Base-by-base conservation (phyloP, 1,139 yeast genomes). In the Geotrichum citri-aurantii region DNA sequence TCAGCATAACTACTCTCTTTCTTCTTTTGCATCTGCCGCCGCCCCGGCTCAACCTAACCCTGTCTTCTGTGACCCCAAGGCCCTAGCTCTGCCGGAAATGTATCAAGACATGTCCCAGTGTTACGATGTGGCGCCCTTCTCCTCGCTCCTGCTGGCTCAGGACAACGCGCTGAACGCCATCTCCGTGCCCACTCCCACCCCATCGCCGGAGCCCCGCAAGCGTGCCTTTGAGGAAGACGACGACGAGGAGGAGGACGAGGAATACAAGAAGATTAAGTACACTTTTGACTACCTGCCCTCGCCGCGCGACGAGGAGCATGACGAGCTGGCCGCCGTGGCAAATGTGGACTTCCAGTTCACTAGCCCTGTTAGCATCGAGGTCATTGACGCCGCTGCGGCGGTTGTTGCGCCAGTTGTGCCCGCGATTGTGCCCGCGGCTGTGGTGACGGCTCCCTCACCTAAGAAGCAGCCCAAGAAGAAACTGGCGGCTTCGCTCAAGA, bases 31-130 rank as follows among this genome's bases (percentile, higher is more conserved):
- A 26, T 56, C 54, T 31, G 48, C 56, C 3, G 23, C 48, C 14
- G 23, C 52, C 56, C 57, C 48, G 19, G 26, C 60, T 14, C 55
- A 56, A 5, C 27, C 40, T 6, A 33, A 19, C 14, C 33, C 58
- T 5, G 24, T 31, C 17, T 65, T 65, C 59, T 65, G 68, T 56
- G 68, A 65, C 53, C 68, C 68, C 33, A 65, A 65, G 56, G 58
- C 63, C 17, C 56, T 65, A 51, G 68, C 63, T 2, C 59, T 65
- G 48, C 58, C 64, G 14, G 59, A 57, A 17, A 12, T 46, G 21
- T 57, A 53, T 17, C 55, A 37, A 19, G 59, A 54, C 37, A 33
- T 33, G 40, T 12, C 40, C 40, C 40, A 33, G 40, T 33, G 40
- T n/a, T 33, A 49, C 11, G 57, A 58, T 47, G 56, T 33, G 40